Evolutionary conservation across 305 asterid species (phyloP).

Genomic region (Solanum hybrid): DNA sequence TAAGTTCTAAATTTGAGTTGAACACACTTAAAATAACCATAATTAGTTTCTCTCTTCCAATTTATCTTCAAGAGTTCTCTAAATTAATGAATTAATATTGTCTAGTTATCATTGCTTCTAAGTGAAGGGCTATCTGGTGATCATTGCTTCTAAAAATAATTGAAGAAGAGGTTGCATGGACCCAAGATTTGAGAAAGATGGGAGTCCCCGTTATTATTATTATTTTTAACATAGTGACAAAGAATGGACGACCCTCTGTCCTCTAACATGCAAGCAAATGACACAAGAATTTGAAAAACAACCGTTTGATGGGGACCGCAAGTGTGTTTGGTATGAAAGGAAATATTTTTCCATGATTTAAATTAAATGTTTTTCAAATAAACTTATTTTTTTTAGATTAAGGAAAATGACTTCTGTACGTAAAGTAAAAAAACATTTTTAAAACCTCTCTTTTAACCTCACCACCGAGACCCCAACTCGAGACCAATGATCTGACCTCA

Average conservation of each 20-base stretch:
- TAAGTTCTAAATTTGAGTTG: neutral
- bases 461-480: neutral
- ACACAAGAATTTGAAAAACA: neutral
- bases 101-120: no score
- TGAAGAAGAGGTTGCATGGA: neutral
- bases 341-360: neutral
- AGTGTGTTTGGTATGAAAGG: neutral
- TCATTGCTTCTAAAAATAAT: neutral
- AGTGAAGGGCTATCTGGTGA: neutral
- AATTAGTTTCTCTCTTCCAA: neutral
- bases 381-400: neutral
- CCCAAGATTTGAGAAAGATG: neutral
- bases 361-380: no score
- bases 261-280: neutral
- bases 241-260: neutral
- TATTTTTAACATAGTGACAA: neutral
- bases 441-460: neutral
- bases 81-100: neutral
- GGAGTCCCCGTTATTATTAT: neutral
- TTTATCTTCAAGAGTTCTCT: neutral
- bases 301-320: neutral
- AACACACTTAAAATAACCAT: neutral
- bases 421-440: no score
- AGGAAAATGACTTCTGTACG: neutral
- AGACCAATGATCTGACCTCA: neutral